Percentiles rank a stretch among this genome's conserved stretches.
Evolutionary conservation across 805 yeast genomes (phyloP).

Genomic region (Alloascoidea hylecoeti): DNA sequence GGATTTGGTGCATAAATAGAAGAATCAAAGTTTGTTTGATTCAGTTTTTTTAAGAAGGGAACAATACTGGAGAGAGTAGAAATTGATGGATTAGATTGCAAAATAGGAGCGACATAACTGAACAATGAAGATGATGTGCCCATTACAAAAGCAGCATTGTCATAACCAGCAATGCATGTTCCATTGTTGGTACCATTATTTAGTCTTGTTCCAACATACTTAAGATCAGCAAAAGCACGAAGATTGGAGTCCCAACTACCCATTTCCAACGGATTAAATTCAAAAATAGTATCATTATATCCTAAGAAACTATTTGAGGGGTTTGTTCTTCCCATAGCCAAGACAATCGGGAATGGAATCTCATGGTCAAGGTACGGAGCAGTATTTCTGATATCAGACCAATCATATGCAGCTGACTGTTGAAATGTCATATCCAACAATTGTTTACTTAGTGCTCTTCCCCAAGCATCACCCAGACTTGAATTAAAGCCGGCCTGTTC

Average conservation of each 20-base stretch:
- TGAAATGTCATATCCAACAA: constrained; percentile 39
- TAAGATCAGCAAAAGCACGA: constrained; percentile 44
- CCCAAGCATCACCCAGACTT: constrained; percentile 64
- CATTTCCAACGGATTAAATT: constrained; percentile 37
- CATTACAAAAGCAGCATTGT: constrained; percentile 60
- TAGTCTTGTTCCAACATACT: constrained; percentile 51
- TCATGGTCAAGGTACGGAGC: constrained; percentile 42
- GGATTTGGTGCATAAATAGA: constrained; percentile 67
- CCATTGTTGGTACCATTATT: constrained; percentile 40
- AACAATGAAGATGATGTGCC: constrained; percentile 38
- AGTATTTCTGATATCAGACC: constrained; percentile 37
- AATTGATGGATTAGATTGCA: constrained; percentile 13
- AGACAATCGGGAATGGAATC: constrained; percentile 53
- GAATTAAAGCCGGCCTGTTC: constrained; percentile 48
- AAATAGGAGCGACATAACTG: constrained; percentile 15
- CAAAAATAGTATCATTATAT: constrained; percentile 39
- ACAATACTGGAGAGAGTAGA: constrained; percentile 13
- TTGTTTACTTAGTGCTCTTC: constrained; percentile 52
- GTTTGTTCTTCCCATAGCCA: constrained; percentile 26
- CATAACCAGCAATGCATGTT: constrained; percentile 51
- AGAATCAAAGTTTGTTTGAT: constrained; percentile 39
- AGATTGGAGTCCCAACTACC: constrained; percentile 74
- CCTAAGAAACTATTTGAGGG: constrained; percentile 30
- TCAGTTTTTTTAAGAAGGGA: too few species aligned
- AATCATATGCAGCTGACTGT: constrained; percentile 42